Evolutionary conservation across 129 eudicot genomes (phyloP).

Genomic region (Tagetes erecta): DNA sequence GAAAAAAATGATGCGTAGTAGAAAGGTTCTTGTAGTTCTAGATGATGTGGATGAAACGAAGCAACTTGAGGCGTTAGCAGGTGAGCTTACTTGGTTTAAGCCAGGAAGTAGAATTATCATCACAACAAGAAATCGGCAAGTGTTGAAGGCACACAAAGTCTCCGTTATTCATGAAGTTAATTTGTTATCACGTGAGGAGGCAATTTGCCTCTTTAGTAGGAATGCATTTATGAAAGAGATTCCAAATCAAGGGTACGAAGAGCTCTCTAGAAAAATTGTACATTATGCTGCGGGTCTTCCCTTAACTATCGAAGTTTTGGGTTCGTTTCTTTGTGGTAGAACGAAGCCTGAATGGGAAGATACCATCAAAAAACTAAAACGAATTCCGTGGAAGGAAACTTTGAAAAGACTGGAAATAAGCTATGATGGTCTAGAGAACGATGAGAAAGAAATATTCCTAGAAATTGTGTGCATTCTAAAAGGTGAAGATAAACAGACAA

Average conservation of each 20-base stretch:
- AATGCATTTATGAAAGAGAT: conserved; percentile 18
- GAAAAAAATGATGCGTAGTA: not conserved
- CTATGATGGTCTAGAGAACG: not conserved
- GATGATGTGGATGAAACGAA: conserved; percentile 23
- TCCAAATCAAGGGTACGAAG: not conserved
- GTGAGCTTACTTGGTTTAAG: conserved; percentile 18
- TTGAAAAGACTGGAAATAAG: not conserved
- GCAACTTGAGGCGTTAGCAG: conserved; percentile 18
- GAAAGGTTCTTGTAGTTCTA: conserved; percentile 17
- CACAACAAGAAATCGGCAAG: conserved; percentile 13
- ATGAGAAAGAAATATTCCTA: conserved; percentile 4
- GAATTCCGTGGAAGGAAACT: conserved; percentile 5
- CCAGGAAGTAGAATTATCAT: conserved; percentile 17
- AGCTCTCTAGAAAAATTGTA: conserved; percentile 6
- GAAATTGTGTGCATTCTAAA: conserved; percentile 22
- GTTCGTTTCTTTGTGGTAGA: conserved; percentile 18
- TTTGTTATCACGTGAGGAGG: not conserved
- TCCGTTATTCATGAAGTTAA: not conserved
- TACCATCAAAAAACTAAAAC: conserved; percentile 10
- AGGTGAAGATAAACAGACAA: not conserved
- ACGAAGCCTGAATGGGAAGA: not conserved
- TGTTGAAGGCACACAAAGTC: conserved; percentile 7
- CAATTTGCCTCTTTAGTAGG: conserved; percentile 15
- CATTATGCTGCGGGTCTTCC: conserved; percentile 25
- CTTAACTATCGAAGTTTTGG: conserved; percentile 7